Evolutionary conservation across 148 eudicot species (phyloP).

Genomic region (Pouteria glomerata): DNA sequence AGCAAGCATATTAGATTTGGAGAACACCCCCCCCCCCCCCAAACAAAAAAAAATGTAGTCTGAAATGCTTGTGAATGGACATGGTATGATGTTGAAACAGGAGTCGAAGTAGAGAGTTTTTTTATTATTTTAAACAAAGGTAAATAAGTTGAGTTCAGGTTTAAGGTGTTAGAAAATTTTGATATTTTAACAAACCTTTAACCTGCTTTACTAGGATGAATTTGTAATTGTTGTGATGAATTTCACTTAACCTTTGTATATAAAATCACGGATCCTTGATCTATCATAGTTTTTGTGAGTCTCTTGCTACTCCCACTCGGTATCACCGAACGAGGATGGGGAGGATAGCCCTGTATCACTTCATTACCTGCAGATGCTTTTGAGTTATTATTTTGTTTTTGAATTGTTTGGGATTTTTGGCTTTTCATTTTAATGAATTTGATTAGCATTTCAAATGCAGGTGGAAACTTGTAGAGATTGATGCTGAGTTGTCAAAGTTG

Average conservation of each 20-base stretch:
- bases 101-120: not conserved
- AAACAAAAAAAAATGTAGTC: not conserved
- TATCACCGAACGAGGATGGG: too few species aligned
- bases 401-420: not conserved
- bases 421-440: not conserved
- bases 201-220: not conserved
- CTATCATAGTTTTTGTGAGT: too few species aligned
- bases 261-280: too few species aligned
- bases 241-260: not conserved
- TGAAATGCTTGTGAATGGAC: not conserved
- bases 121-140: not conserved
- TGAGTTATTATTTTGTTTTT: not conserved
- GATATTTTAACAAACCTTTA: not conserved
- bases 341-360: not conserved
- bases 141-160: not conserved
- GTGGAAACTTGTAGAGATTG: constrained; percentile 97
- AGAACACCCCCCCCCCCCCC: not conserved
- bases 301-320: too few species aligned
- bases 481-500: constrained; percentile 68
- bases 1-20: not conserved
- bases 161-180: not conserved
- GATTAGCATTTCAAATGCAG: constrained; percentile 29
- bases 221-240: constrained; percentile 1
- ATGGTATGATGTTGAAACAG: not conserved
- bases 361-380: not conserved